Base-by-base conservation (phyloP, 768 basidiomycete species). In the Coprinopsis marcescibilis region DNA sequence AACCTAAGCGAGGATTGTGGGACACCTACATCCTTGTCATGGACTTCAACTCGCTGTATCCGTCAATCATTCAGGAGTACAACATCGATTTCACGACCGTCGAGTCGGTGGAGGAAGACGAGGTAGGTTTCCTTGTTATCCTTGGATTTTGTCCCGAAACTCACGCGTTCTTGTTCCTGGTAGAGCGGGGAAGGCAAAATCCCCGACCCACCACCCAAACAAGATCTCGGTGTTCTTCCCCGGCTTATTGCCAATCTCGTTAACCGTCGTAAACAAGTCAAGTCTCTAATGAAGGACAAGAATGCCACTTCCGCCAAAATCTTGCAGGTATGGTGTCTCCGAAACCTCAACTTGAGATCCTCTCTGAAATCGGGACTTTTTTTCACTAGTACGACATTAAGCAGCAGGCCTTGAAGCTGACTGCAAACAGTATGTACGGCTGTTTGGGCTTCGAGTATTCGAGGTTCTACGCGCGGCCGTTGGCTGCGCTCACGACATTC, bases 11-110 rank as follows among this genome's bases (percentile, higher is more conserved):
- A 45, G 91, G 94, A 10, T 70, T 99, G 32, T 98, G 91, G 89
- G 96, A 98, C 70, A 94, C 84, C 57, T 96, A 76, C 60, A 88
- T 98, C 65, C 76, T 99, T 14, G 96, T 99, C 65, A 99, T 99
- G 96, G 96, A 99, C 65, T 99, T 98, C 82, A 99, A 99, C 66
- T 96, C 93, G 51, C 74, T 99, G 46, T 99, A 99, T 62, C 96
- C 96, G 4, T 93, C 89, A 63, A 99, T 99, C 71, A 99, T 99
- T 39, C 96, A 98, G 60, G 96, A 99, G 71, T 99, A 89, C 61
- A 98, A 99, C 62, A 98, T 99, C 55, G 96, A 98, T 66, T 98
- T 98, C 58, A 98, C 96, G 8, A 99, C 96, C 0, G 84, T 98
- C 15, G 87, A 90, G 36, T 77, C 78, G 45, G 70, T 76, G 6